phyloP scores from a whole-genome alignment of 768 basidiomycete species.

The Macrolepiota fuliginosa region DNA sequence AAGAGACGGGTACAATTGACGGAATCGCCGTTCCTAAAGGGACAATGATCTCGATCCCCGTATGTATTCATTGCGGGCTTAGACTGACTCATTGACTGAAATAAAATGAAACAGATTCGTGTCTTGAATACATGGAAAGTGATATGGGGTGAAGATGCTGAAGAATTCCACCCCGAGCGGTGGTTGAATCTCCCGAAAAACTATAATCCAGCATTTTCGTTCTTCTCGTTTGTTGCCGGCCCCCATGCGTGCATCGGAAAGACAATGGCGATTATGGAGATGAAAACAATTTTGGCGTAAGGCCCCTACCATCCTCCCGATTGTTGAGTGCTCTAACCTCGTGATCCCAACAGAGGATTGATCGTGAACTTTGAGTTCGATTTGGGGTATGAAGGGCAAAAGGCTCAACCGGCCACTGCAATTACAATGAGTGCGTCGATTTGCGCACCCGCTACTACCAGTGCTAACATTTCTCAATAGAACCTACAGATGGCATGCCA shows the following conservation, averaged over 20 bases:
- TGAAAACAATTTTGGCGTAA: constrained; percentile 44
- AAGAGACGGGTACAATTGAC: constrained; percentile 37
- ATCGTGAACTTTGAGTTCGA: constrained; percentile 41
- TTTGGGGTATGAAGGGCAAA: constrained; percentile 37
- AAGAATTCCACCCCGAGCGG: constrained; percentile 46
- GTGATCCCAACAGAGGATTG: constrained; percentile 22
- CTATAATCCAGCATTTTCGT: constrained; percentile 34
- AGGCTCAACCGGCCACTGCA: constrained; percentile 23
- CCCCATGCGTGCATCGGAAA: constrained; percentile 47
- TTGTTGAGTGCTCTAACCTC: neutral
- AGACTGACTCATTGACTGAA: neutral
- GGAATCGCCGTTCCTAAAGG: constrained; percentile 42
- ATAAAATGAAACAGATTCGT: constrained; percentile 35
- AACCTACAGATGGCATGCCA: constrained; percentile 35
- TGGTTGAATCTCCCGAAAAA: constrained; percentile 40
- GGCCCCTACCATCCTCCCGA: constrained; percentile 4
- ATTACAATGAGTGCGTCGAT: constrained; percentile 43
- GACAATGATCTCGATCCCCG: constrained; percentile 39
- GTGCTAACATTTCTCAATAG: constrained; percentile 12
- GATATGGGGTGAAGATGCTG: constrained; percentile 50
- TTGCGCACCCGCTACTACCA: neutral
- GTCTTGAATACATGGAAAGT: constrained; percentile 48
- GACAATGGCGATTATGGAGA: constrained; percentile 46
- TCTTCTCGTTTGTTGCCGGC: constrained; percentile 41
- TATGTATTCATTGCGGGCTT: constrained; percentile 12